Base-by-base conservation (phyloP, 164 flowering plant species). In the Litsea cubeba region DNA sequence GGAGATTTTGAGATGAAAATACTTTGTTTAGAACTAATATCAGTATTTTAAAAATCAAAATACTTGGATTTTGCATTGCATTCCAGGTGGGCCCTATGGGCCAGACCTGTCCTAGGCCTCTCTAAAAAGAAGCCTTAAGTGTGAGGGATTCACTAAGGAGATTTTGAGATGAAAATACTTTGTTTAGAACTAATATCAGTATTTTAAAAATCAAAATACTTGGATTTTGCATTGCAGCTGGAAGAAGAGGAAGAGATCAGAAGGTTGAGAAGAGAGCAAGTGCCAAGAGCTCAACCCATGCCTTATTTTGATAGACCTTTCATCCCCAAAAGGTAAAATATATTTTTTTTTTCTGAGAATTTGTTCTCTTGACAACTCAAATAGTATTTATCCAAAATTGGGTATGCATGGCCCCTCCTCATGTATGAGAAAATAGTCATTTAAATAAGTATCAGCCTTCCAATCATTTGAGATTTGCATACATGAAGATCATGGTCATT, bases 231-330 rank as follows among this genome's bases (percentile, higher is more conserved):
- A 58, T 58, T 79, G 77, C 76, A 95, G 98, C 35, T 91, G 80
- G 95, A 79, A 35, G 97, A 92, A 78, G 99, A 94, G 69, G 99
- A 94, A 82, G 98, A 94, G 74, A 70, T 89, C 24, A 86, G 78
- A 74, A 89, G 95, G 78, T 74, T 94, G 82, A 90, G 98, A 81
- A 94, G 80, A 82, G 98, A 89, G 71, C 90, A 92, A n/a, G 80
- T 94, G 69, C 99, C 98, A 12, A 92, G 84, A 82, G 99, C 99
- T 77, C 99, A 94, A 26, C 99, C 97, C 1, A 92, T 96, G 99
- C 99, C 98, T 1, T 96, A 91, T 71, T 96, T 96, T 65, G 97
- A 94, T 77, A 81, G 93, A 74, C 99, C 99, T 14, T 92, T 96
- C 78, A 76, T 94, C 62, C 99, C 99, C 1, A 90, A 83, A 81